Evolutionary conservation across 306 rosid genomes (phyloP).

Genomic region (Vigna trinervia): DNA sequence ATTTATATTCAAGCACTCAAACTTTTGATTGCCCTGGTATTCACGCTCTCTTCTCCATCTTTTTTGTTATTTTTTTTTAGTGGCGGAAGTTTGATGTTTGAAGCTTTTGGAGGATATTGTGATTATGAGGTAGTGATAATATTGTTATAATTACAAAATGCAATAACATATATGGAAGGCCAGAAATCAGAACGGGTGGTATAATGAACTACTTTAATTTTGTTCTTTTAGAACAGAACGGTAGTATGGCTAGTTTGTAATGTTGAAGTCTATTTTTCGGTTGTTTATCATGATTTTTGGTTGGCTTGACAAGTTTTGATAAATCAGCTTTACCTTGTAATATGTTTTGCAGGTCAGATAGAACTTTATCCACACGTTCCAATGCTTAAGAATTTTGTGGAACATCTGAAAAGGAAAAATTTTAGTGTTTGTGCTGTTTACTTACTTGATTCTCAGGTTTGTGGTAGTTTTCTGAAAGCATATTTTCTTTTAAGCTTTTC

Average conservation of each 20-base stretch:
- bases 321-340: slow-evolving; percentile 15
- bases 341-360: slow-evolving; percentile 76
- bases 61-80: background rate
- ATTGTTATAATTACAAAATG: background rate
- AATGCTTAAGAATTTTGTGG: slow-evolving; percentile 84
- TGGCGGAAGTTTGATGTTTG: background rate
- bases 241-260: slow-evolving; percentile 2
- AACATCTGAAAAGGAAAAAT: slow-evolving; percentile 77
- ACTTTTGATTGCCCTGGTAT: slow-evolving; percentile 79
- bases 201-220: background rate
- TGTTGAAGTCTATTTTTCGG: background rate
- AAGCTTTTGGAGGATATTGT: background rate
- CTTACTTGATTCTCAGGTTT: slow-evolving; percentile 94
- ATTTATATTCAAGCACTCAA: too few species aligned
- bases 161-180: slow-evolving; percentile 12
- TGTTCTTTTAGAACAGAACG: slow-evolving; percentile 1
- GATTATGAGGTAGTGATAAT: slow-evolving; percentile 17
- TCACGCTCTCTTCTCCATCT: slow-evolving; percentile 18
- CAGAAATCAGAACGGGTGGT: slow-evolving; percentile 11
- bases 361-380: slow-evolving; percentile 93
- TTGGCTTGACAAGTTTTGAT: slow-evolving; percentile 22
- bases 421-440: slow-evolving; percentile 88
- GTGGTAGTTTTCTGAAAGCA: slow-evolving; percentile 33
- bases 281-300: slow-evolving; percentile 13
- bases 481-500: slow-evolving; percentile 21